Evolutionary conservation across 495 filamentous ascomycete species (phyloP).

Genomic region (Annulohypoxylon stygium): DNA sequence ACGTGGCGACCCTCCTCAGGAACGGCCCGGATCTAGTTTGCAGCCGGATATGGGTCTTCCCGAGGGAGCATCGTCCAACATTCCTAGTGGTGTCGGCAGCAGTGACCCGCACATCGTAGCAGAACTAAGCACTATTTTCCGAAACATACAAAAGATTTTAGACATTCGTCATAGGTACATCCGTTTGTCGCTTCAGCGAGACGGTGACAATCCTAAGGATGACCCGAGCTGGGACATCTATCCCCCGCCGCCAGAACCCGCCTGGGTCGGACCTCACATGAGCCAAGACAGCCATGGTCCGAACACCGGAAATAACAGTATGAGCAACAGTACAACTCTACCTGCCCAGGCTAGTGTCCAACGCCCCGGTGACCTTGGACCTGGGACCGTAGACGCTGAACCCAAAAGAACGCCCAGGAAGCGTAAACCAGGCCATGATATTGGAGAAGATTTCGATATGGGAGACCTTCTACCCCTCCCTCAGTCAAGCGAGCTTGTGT

Average conservation of each 20-base stretch:
- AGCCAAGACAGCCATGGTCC: slow-evolving; percentile 52
- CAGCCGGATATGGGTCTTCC: slow-evolving; percentile 43
- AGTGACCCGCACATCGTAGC: slow-evolving; percentile 78
- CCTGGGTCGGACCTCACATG: slow-evolving; percentile 79
- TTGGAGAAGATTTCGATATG: slow-evolving; percentile 92
- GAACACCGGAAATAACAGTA: slow-evolving; percentile 62
- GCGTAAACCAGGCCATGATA: slow-evolving; percentile 89
- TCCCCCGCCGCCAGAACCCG: slow-evolving; percentile 88
- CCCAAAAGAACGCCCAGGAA: slow-evolving; percentile 61
- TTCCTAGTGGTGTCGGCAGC: slow-evolving; percentile 59
- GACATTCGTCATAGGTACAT: slow-evolving; percentile 93
- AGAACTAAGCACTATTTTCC: slow-evolving; percentile 86
- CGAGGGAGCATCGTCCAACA: slow-evolving; percentile 38
- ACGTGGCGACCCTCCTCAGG: slow-evolving; percentile 36
- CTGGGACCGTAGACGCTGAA: slow-evolving; percentile 35
- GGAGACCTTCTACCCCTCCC: slow-evolving; percentile 81
- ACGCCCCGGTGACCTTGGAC: slow-evolving; percentile 28
- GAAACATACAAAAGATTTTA: slow-evolving; percentile 84
- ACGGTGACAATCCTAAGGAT: slow-evolving; percentile 87
- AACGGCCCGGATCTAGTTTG: slow-evolving; percentile 38
- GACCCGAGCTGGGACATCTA: slow-evolving; percentile 88
- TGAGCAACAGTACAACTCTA: slow-evolving; percentile 68
- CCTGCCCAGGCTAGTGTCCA: slow-evolving; percentile 46
- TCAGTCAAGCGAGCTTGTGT: slow-evolving; percentile 74
- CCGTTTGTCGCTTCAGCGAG: slow-evolving; percentile 82